These are phyloP conservation scores for Pseudocercospora fijiensis DNA, from an alignment of 2,329 filamentous ascomycete species.

Conservation along the genomic window DNA sequence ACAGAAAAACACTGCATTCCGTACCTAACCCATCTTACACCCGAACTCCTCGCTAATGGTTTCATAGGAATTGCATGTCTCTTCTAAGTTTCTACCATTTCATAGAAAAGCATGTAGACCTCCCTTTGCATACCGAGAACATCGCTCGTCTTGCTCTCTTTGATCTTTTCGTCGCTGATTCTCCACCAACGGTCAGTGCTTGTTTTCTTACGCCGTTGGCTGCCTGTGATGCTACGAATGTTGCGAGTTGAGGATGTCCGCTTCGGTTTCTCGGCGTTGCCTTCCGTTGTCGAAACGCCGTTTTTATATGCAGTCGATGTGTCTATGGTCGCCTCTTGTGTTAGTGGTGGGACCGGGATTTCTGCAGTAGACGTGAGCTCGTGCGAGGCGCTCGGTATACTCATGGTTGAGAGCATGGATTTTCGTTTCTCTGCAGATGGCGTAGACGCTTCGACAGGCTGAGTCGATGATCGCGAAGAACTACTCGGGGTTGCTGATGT, in stretches of 20 bases:
- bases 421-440: slow-evolving; percentile 15
- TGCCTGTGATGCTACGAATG: not conserved
- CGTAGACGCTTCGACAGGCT: slow-evolving; percentile 12
- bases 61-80: not conserved
- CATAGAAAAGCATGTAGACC: slow-evolving; percentile 95
- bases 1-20: not conserved
- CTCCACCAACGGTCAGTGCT: slow-evolving; percentile 86
- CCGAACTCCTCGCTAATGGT: slow-evolving; percentile 2
- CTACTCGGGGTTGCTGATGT: slow-evolving; percentile 18
- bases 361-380: slow-evolving; percentile 30
- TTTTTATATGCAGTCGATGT: not conserved
- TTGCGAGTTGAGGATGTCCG: slow-evolving; percentile 7
- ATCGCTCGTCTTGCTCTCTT: slow-evolving; percentile 88
- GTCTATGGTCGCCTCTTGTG: not conserved
- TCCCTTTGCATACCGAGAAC: slow-evolving; percentile 92
- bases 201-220: slow-evolving; percentile 47
- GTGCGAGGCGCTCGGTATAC: slow-evolving; percentile 29
- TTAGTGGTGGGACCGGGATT: slow-evolving; percentile 27
- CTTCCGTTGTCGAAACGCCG: slow-evolving; percentile 10
- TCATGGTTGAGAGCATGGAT: slow-evolving; percentile 18
- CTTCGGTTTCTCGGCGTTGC: slow-evolving; percentile 1
- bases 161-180: slow-evolving; percentile 95
- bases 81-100: slow-evolving; percentile 58
- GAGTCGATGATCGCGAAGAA: slow-evolving; percentile 28
- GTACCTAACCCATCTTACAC: not conserved